Evolutionary conservation across 2,329 filamentous ascomycete species (phyloP), one percentile per base, ranked within the genome.

Genomic region (Chalaropsis ovoidea): DNA sequence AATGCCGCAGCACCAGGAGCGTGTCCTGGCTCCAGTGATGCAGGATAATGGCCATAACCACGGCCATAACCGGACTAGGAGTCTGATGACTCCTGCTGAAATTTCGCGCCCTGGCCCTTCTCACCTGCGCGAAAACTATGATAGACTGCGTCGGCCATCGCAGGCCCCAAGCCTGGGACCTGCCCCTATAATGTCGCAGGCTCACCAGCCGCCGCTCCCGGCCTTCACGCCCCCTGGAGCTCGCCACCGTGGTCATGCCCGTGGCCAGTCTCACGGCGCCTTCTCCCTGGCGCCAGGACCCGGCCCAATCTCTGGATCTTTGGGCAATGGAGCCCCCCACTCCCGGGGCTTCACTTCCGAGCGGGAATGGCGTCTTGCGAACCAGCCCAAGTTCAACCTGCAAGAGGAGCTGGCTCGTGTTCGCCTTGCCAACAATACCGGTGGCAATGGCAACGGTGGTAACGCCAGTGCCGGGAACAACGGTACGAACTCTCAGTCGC

Each of bases 401-500:
- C 62, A 62, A 35, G 66, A 64, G 31, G 66, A 64, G 24, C 60
- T 67, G 56, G 62, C 56, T 6, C 66, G 66, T 47, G 60, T 61
- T 39, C 56, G 66, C 11, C 39, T 62, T 35, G 54, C 24, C 22
- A 62, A 35, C 22, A 62, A 35, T 11, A 15, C 54, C 27, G 35
- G 60, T 31, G 60, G 41, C 10, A 62, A 41, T 24, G 35, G 60
- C 11, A 49, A 35, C 35, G 49, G 45, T 39, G 41, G 61, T 42
- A 63, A 63, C 19, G 42, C 35, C 19, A 64, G 22, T 19, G 64
- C 31, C 11, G 64, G 56, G 4, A 61, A 60, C 35, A 63, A 56
- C 19, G 66, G 56, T 11, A 67, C 62, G 42, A 67, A 67, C 66
- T 67, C 66, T 8, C 66, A 67, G 45, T 67, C 66, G 5, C 66